phyloP scores from a whole-genome alignment of 805 yeast genomes.

The Blastobotrys attinorum region DNA sequence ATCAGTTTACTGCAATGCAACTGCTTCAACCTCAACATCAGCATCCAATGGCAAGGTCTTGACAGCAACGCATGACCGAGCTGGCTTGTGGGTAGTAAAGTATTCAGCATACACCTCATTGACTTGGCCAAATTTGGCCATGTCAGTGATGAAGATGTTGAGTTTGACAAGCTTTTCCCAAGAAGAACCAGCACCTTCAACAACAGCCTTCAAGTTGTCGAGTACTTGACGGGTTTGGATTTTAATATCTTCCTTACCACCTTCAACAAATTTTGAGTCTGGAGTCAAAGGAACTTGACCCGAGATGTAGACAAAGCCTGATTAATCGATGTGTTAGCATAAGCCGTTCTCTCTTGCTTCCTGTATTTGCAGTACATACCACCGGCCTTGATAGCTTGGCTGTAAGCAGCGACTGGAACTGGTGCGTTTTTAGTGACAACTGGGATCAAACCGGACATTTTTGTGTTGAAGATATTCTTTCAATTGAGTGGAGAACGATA shows the following conservation, averaged over 20 bases:
- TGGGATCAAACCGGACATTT: slow-evolving; percentile 7
- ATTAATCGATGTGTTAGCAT: slow-evolving; percentile 10
- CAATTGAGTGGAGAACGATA: not conserved
- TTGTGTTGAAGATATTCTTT: not conserved
- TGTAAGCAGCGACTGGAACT: slow-evolving; percentile 93
- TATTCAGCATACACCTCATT: slow-evolving; percentile 67
- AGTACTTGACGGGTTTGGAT: slow-evolving; percentile 34
- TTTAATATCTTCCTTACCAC: slow-evolving; percentile 58
- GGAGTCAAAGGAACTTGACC: slow-evolving; percentile 93
- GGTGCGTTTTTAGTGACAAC: slow-evolving; percentile 50
- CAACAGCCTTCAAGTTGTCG: slow-evolving; percentile 44
- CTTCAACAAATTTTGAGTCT: slow-evolving; percentile 68
- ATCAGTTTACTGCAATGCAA: slow-evolving; percentile 56
- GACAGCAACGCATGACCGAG: slow-evolving; percentile 97
- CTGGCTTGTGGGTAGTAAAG: slow-evolving; percentile 47
- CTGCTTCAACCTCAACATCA: slow-evolving; percentile 81
- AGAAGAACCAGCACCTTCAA: slow-evolving; percentile 79
- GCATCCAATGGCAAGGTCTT: slow-evolving; percentile 82
- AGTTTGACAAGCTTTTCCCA: slow-evolving; percentile 80
- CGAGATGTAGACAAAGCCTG: slow-evolving; percentile 77
- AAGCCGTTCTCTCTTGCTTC: too few relatives aligned
- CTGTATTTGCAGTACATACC: slow-evolving; percentile 24
- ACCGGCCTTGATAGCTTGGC: slow-evolving; percentile 91
- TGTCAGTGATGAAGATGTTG: slow-evolving; percentile 85
- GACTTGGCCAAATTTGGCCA: slow-evolving; percentile 75